Evolutionary conservation across 2,329 filamentous ascomycete genomes (phyloP), one percentile per base, ranked within the genome.

Genomic region (Arthroderma uncinatum): DNA sequence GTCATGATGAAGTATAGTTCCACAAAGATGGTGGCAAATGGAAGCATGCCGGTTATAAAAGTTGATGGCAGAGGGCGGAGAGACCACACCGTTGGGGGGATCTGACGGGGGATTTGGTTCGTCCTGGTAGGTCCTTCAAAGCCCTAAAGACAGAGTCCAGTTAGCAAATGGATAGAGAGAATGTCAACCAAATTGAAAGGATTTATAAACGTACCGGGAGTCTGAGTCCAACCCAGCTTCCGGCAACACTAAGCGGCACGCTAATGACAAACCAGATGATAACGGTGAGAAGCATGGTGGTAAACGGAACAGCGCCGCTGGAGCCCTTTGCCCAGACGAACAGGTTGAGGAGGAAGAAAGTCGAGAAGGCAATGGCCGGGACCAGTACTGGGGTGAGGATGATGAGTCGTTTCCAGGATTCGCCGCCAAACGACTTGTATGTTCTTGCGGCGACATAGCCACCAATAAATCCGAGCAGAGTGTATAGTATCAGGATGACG

Each of bases 1-100:
- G 86, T 95, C 89, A 98, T 95, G 77, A 98, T 96, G 74, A 97
- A 97, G 79, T 95, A 97, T 1, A 98, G 83, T 75, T 98, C 93
- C 50, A 97, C 91, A 64, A 97, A 96, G 69, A 98, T 97, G 61
- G 93, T 92, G 50, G 88, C 90, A 66, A 98, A 98, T 0, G 93
- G 93, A 25, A 97, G 79, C 54, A 97, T 84, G 55, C 93, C 93
- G 23, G 94, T 92, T 21, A 97, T 80, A 14, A 96, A 80, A 81
- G 95, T 92, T 62, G 88, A 94, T 1, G 93, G 93, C 6, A 96
- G 75, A 0, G 89, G 88, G 60, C 86, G 85, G 53, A 97, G 84
- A 66, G 95, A 96, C 7, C 86, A 89, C 1, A 82, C 83, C 50
- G 84, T 81, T 0, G 88, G 89, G 9, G 93, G 93, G 54, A 98